A percentile compares a stretch with the other conserved stretches of the same genome.
These are phyloP conservation scores for Suillus bovinus DNA, from an alignment of 768 basidiomycete genomes.

Conservation along the genomic window DNA sequence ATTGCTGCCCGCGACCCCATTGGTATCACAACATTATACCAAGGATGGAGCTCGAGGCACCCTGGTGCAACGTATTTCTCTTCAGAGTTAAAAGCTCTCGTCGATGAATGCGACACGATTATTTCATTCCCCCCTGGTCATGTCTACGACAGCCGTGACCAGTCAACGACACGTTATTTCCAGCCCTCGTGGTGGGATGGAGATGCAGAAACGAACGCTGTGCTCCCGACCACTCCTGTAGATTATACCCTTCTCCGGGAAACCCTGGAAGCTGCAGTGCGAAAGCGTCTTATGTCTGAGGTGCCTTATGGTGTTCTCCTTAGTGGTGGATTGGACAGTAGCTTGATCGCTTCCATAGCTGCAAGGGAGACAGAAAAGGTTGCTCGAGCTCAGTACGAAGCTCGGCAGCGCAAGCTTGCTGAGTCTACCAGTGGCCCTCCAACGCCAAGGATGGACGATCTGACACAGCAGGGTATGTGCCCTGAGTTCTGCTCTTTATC, in stretches of 20 bases:
- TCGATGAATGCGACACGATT: constrained; percentile 91
- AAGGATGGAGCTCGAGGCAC: constrained; percentile 84
- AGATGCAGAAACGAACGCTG: constrained; percentile 64
- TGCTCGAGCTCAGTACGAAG: constrained; percentile 72
- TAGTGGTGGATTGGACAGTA: constrained; percentile 94
- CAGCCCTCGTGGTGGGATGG: constrained; percentile 87
- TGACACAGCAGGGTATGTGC: constrained; percentile 55
- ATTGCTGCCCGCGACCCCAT: constrained; percentile 97
- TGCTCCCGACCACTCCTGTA: constrained; percentile 57
- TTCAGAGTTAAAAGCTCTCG: constrained; percentile 91
- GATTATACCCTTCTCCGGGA: constrained; percentile 75
- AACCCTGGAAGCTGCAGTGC: constrained; percentile 86
- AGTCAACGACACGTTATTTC: constrained; percentile 81
- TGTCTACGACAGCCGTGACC: constrained; percentile 85
- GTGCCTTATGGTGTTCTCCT: constrained; percentile 97
- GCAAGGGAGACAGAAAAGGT: constrained; percentile 94
- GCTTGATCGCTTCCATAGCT: constrained; percentile 93
- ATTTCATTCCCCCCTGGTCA: constrained; percentile 98
- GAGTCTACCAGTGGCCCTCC: constrained; percentile 56
- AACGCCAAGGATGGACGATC: constrained; percentile 46
- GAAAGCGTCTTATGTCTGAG: constrained; percentile 96
- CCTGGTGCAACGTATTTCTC: constrained; percentile 90
- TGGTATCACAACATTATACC: constrained; percentile 98
- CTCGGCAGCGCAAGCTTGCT: constrained; percentile 59
- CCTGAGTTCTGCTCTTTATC: not conserved